These are phyloP conservation scores for Apiospora sp. DNA, from an alignment of 2,329 filamentous ascomycete species.

Conservation along the genomic window DNA sequence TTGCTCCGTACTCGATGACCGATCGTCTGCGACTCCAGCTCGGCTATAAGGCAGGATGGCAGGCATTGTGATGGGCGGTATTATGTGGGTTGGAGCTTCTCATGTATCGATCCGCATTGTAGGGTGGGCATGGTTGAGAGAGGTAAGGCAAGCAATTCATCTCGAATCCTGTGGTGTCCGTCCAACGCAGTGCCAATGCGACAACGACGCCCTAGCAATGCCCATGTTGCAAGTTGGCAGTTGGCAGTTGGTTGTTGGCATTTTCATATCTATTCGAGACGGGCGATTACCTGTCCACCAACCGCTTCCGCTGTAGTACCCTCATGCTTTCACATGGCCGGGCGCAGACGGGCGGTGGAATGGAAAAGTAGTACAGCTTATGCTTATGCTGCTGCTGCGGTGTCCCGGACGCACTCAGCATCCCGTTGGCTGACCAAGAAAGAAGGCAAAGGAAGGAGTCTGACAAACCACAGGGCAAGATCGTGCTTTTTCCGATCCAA, in stretches of 20 bases:
- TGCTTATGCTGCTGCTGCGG: background rate
- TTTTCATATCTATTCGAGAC: background rate
- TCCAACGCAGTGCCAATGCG: background rate
- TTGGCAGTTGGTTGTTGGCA: background rate
- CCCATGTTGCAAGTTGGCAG: background rate
- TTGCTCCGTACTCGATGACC: background rate
- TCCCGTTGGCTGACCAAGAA: background rate
- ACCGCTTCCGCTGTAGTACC: background rate
- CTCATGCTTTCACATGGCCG: background rate
- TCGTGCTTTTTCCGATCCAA: conserved; percentile 5
- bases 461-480: conserved; percentile 10
- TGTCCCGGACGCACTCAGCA: conserved; percentile 12
- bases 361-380: conserved; percentile 4
- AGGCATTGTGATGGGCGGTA: conserved; percentile 14
- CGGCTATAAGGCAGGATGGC: background rate
- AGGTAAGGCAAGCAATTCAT: background rate
- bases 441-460: conserved; percentile 9
- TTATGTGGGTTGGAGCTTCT: background rate
- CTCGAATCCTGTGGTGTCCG: background rate
- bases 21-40: background rate
- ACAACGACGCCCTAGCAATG: background rate
- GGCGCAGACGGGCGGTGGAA: background rate
- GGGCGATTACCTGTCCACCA: background rate
- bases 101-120: conserved; percentile 15
- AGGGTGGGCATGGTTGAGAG: background rate